These are phyloP conservation scores for Penicillium crystallinum DNA, from an alignment of 495 filamentous ascomycete species.

Conservation along the genomic window DNA sequence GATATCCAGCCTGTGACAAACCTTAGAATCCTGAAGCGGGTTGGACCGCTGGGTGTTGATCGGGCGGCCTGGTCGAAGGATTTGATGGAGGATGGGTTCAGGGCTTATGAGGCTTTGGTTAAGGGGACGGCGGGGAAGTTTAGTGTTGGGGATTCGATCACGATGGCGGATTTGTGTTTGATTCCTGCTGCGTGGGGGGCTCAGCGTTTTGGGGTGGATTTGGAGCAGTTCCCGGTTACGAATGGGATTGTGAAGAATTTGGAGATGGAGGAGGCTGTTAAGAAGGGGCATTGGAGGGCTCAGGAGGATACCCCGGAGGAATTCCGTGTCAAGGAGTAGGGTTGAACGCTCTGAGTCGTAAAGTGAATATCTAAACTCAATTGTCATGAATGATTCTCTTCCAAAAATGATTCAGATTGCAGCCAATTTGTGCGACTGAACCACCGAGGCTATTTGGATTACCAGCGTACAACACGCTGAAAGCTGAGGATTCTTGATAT, in stretches of 20 bases:
- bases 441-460: no score
- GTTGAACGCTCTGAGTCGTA: not conserved
- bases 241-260: constrained; percentile 32
- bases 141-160: constrained; percentile 47
- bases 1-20: constrained; percentile 51
- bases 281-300: constrained; percentile 40
- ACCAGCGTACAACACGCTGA: no score
- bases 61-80: constrained; percentile 33
- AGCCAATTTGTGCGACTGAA: no score
- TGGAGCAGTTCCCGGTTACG: constrained; percentile 35
- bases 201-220: constrained; percentile 43
- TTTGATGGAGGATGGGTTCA: constrained; percentile 40
- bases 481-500: no score
- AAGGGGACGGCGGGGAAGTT: constrained; percentile 34
- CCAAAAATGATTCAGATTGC: not conserved
- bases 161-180: constrained; percentile 49
- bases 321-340: constrained; percentile 27
- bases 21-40: constrained; percentile 38
- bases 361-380: not conserved
- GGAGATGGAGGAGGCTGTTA: constrained; percentile 34
- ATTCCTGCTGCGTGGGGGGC: constrained; percentile 49
- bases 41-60: constrained; percentile 35
- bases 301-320: constrained; percentile 48
- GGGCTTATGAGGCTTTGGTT: constrained; percentile 42
- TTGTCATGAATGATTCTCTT: not conserved